Evolutionary conservation across 495 filamentous ascomycete genomes (phyloP), one percentile per base, ranked within the genome.

Genomic region (Oidiodendron maius): DNA sequence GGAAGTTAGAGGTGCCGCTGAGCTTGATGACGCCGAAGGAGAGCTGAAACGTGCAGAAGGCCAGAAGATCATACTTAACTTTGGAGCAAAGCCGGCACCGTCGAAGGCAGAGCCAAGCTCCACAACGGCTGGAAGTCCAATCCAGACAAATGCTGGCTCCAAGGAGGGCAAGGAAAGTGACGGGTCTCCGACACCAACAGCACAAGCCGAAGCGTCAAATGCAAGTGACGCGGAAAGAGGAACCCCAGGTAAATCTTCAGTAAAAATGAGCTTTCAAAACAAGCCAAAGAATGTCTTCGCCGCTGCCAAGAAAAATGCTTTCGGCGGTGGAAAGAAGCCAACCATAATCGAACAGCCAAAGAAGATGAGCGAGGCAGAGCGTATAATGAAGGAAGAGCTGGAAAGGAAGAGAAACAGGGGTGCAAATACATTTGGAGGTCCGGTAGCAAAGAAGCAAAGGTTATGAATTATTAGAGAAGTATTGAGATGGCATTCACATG

Each of bases 331-430:
- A 5, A 86, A 85, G 68, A 86, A 86, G 61, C 66, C 73, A 3
- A 43, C 55, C 0, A 62, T 70, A 23, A 69, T 75, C 12, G 71
- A 81, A 42, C 74, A 71, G 36, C 76, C 78, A 2, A 87, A 86
- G 52, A 88, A 86, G 70, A 89, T 93, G 76, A 87, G 83, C 52
- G 86, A 93, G 63, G 85, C 84, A n/a, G 89, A 94, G 53, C 72
- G 89, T 48, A 93, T 93, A 50, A 95, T 95, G 89, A 86, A 83
- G 62, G 83, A 87, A 51, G 89, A 91, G 56, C 74, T 86, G 59
- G 83, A 91, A 56, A 71, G 76, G 28, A 91, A 91, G 62, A 73
- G 82, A 37, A 56, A 61, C 12, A 70, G 78, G 20, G 79, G 73
- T 30, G 43, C 44, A 4, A 59, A 58, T 21, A 66, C 65, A 8